A percentile compares a stretch with the other conserved stretches of the same genome.
These are phyloP conservation scores for Quercus variabilis DNA, from an alignment of 306 rosid genomes.

Conservation along the genomic window DNA sequence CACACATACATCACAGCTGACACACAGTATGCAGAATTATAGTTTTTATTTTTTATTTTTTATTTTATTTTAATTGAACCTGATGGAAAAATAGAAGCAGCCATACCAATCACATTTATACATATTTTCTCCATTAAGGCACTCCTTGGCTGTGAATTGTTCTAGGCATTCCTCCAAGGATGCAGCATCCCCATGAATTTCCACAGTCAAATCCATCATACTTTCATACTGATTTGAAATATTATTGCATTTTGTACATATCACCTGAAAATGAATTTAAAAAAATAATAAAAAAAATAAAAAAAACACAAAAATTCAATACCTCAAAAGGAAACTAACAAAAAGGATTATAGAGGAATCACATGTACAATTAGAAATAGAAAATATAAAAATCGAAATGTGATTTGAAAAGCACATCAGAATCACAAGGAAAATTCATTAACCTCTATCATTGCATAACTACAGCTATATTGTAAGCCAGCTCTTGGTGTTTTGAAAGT, in stretches of 20 bases:
- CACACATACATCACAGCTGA: not conserved
- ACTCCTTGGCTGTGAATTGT: conserved; percentile 81
- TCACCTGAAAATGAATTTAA: conserved; percentile 48
- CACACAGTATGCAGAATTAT: not conserved
- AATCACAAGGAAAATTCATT: not conserved
- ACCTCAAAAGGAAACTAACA: conserved; percentile 11
- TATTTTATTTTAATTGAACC: not conserved
- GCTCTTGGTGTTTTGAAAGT: not conserved
- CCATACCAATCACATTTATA: conserved; percentile 97
- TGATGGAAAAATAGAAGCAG: conserved; percentile 10
- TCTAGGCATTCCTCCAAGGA: conserved; percentile 94
- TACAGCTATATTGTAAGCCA: not conserved
- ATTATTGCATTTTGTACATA: conserved; percentile 75
- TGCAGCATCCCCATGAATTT: conserved; percentile 92
- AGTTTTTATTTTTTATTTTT: not conserved
- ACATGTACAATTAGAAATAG: not conserved
- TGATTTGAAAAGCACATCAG: not conserved
- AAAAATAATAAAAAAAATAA: not conserved
- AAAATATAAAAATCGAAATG: not conserved
- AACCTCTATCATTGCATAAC: not conserved
- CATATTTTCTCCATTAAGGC: conserved; percentile 91
- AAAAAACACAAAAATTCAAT: not conserved
- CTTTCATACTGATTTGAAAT: conserved; percentile 81
- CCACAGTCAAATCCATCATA: conserved; percentile 99
- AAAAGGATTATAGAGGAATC: not conserved